Percentiles rank a stretch among this genome's conserved stretches.
Evolutionary conservation across 331 rosid species (phyloP).

Genomic region (Erythrophleum ivorense): DNA sequence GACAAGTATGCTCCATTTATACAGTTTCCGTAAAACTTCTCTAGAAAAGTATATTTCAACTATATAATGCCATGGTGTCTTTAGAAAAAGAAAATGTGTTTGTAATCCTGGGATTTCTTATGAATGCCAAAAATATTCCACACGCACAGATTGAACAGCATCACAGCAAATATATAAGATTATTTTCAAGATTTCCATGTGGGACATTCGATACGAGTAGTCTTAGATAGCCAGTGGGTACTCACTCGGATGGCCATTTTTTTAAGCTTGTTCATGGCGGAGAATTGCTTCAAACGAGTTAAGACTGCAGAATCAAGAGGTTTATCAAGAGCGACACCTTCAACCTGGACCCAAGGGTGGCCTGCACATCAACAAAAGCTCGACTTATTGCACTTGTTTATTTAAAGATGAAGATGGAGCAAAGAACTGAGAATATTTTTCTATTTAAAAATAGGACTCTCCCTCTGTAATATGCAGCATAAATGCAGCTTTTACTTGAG

Average conservation of each 20-base stretch:
- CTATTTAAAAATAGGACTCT: neutral
- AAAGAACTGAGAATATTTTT: constrained; percentile 8
- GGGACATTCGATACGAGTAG: neutral
- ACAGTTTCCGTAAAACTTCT: neutral
- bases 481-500: constrained; percentile 3
- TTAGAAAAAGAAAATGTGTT: neutral
- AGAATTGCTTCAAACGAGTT: constrained; percentile 92
- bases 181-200: constrained; percentile 10
- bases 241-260: constrained; percentile 95
- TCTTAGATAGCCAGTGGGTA: constrained; percentile 39
- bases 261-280: constrained; percentile 89
- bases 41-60: constrained; percentile 30
- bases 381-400: constrained; percentile 29
- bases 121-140: constrained; percentile 1
- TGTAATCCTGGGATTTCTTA: neutral
- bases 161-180: constrained; percentile 4
- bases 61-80: constrained; percentile 5
- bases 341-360: constrained; percentile 91
- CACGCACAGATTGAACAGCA: neutral
- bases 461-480: neutral
- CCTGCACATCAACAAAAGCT: constrained; percentile 60
- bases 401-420: constrained; percentile 29
- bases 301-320: constrained; percentile 96
- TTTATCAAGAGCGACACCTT: constrained; percentile 86
- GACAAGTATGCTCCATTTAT: constrained; percentile 27